Evolutionary conservation across 192 early-diverging fungal species (phyloP), one percentile per base, ranked within the genome.

Genomic region (Jimgerdemannia flammicorona): DNA sequence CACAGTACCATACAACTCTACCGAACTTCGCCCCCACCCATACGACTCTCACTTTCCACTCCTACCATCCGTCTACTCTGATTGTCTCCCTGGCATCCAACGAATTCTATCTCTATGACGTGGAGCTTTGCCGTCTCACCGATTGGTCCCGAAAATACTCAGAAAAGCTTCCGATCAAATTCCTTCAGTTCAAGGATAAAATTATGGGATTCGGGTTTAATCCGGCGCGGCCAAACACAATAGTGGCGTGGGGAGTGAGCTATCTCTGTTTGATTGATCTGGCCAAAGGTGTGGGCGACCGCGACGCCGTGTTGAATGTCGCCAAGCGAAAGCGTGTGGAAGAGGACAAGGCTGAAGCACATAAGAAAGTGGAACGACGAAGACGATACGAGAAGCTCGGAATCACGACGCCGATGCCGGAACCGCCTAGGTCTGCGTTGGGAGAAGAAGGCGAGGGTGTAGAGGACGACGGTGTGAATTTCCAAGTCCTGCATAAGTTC

Each of bases 71-170:
- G 4, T 85, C 77, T 4, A 73, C 77, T 43, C 76, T 95, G 40
- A 77, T 90, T 40, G 80, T 95, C 20, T 87, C 90, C 6, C 84
- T 84, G 14, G 79, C 81, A 17, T 89, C 85, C 18, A 95, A 93
- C 77, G 88, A 90, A 73, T 92, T 96, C 82, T 95, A 89, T 78
- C 72, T 96, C 43, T 94, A 88, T 76, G 92, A 99, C 72, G 87
- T 91, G 18, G 84, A 89, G 44, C 71, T 77, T 14, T 83, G 90
- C n/a, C 84, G 83, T 20, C 83, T 95, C 65, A 92, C 93, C 3
- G 87, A 93, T 69, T 99, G 97, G 97, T 96, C 95, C 17, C 80
- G 86, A 66, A 82, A 87, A 73, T 86, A 94, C 76, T 89, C 91
- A 42, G 76, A 91, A 44, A 73, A 78, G 3, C 85, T 96, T 40